Base-by-base conservation (phyloP, 2,329 filamentous ascomycete species). In the Diplodia mutila region DNA sequence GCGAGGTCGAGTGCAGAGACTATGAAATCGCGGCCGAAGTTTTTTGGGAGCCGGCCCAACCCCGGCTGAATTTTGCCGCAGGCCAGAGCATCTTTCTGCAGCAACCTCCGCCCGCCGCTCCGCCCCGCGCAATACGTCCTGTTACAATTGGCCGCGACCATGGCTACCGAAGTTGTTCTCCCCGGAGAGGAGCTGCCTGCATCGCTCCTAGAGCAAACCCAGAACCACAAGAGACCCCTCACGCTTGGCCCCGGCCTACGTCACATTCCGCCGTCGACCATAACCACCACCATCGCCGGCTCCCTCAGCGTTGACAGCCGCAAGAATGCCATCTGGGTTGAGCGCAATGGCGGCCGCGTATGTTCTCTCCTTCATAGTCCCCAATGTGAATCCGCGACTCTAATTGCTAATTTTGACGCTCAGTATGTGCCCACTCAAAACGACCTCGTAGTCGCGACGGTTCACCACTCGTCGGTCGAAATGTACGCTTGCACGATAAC, bases 391-490 rank as follows among this genome's bases (percentile, higher is more conserved):
- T 21, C 29, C 42, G 12, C n/a, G 14, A 2, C 18, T 61, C 42
- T 34, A 21, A 37, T 21, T n/a, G 14, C 48, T 48, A 25, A 55
- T 14, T 23, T n/a, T 9, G n/a, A 18, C 12, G 32, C 51, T 25
- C 75, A 95, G 87, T 99, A 98, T 76, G 84, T 88, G 42, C 93
- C 95, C 14, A 85, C 88, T 21, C 82, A 86, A n/a, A 90, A 90
- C 75, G 95, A 99, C 78, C 87, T 97, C 57, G 89, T 98, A 71
- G 92, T 99, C 75, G 94, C 92, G 68, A 93, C 92, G 71, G 85
- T 98, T 72, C 88, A 91, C 75, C 91, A 90, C 77, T 90, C 89
- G 66, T 86, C 89, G 61, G 84, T 85, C 67, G 95, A 98, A 73
- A 86, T 87, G 76, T 97, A 92, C 84, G 89, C 91, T 79, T 93